These are phyloP conservation scores for Leucosporidium creatinivorum DNA, from an alignment of 768 basidiomycete genomes.

Conservation along the genomic window DNA sequence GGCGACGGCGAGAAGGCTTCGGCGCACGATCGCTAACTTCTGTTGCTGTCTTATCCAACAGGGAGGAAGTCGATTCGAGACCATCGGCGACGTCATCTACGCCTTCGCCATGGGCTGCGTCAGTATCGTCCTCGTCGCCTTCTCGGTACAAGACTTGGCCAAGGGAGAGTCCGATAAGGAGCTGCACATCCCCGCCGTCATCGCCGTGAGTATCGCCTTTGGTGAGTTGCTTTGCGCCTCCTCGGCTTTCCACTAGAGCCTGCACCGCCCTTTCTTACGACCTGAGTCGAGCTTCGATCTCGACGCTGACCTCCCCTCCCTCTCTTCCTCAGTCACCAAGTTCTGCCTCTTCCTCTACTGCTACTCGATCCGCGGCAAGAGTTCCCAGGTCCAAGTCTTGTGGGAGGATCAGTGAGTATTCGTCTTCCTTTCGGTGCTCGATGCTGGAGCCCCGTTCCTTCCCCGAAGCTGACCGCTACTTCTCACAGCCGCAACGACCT, in stretches of 20 bases:
- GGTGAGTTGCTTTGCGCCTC: conserved; percentile 46
- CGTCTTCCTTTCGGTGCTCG: too few species aligned
- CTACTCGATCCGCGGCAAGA: conserved; percentile 63
- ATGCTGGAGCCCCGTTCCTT: too few species aligned
- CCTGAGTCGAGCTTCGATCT: not conserved
- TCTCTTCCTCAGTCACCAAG: conserved; percentile 47
- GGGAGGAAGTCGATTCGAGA: conserved; percentile 24
- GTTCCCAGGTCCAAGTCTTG: conserved; percentile 86
- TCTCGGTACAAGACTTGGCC: conserved; percentile 66
- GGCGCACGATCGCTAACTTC: too few species aligned
- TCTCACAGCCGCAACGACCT: conserved; percentile 14
- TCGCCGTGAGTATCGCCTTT: conserved; percentile 74
- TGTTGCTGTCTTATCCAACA: not conserved
- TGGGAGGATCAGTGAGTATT: conserved; percentile 97
- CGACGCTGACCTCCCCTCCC: not conserved
- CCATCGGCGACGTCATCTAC: conserved; percentile 29
- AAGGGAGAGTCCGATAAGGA: conserved; percentile 48
- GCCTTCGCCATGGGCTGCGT: conserved; percentile 24
- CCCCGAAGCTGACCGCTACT: conserved; percentile 51
- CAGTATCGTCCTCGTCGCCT: conserved; percentile 45
- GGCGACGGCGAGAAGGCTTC: conserved; percentile 51
- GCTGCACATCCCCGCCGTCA: conserved; percentile 73
- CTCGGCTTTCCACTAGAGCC: too few species aligned
- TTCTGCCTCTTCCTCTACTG: conserved; percentile 81
- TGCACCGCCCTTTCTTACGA: too few species aligned